Base-by-base conservation (phyloP, 2,329 filamentous ascomycete genomes). In the Arthrinium puccinioides region DNA sequence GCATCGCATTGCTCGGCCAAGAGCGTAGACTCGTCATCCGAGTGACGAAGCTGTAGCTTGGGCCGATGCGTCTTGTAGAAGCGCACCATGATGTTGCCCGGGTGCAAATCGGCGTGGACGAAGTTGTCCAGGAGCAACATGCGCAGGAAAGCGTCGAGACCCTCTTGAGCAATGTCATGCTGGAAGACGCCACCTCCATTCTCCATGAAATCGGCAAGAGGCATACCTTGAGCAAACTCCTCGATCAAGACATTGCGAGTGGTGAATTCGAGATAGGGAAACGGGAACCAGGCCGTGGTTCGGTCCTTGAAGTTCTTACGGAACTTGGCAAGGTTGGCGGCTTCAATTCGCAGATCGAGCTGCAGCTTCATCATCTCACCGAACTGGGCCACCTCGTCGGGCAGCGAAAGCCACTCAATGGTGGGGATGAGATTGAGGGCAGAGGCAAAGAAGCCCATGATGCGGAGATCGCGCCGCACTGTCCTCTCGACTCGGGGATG, bases 291-390 rank as follows among this genome's bases (percentile, higher is more conserved):
- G n/a, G 88, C 89, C 0, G 90, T 96, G 3, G 84, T 84, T 30
- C 92, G 77, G 41, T 87, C 76, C 51, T 83, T 85, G 69, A 98
- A 98, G 56, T 96, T 87, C 51, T 83, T 82, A 36, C 92, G 81
- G 68, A 98, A 97, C 11, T 82, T 79, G 16, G 82, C 80, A 4
- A 98, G 69, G 52, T 98, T 98, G 25, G 89, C 84, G 2, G 88
- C 84, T 60, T 98, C 92, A 43, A 97, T 97, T 36, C 92, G 83
- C 24, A 98, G 72, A 60, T 98, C 92, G 3, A 98, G 71, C 57
- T 98, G 92, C n/a, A 97, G 69, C 52, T 83, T 83, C 92, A 98
- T 98, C 92, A 98, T 98, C 56, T 94, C 85, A 18, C 89, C 90
- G 54, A 98, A 98, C 53, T 97, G 88, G 11, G 72, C 64, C 4